These are phyloP conservation scores for Neocatenulostroma microsporum DNA, from an alignment of 2,329 filamentous ascomycete genomes.

Conservation along the genomic window DNA sequence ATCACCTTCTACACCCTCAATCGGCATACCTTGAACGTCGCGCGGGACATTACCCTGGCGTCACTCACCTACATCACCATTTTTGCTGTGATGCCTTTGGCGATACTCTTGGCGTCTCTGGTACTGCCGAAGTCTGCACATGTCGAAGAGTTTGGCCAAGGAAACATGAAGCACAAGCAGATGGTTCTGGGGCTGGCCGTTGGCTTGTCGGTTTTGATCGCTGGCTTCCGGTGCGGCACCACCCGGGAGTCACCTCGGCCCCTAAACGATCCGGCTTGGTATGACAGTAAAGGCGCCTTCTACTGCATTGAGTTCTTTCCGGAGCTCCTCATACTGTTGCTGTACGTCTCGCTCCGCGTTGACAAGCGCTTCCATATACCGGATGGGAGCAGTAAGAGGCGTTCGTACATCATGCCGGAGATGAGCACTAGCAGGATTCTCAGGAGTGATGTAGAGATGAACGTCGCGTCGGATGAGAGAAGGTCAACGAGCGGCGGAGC, in stretches of 20 bases:
- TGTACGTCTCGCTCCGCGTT: constrained; percentile 19
- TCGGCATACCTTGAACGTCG: constrained; percentile 8
- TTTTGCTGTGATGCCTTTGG: constrained; percentile 17
- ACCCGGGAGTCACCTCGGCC: constrained; percentile 21
- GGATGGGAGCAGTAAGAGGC: constrained; percentile 19
- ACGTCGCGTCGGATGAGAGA: too few species aligned
- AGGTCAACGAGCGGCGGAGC: too few species aligned
- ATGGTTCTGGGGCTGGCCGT: constrained; percentile 15
- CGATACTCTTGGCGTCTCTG: constrained; percentile 14
- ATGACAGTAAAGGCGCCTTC: constrained; percentile 22
- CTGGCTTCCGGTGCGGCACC: constrained; percentile 22
- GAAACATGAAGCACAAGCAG: constrained; percentile 14
- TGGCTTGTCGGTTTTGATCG: constrained; percentile 15
- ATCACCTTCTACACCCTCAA: constrained; percentile 23
- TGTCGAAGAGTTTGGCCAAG: constrained; percentile 14
- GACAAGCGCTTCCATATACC: constrained; percentile 25
- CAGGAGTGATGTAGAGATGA: too few species aligned
- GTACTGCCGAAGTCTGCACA: constrained; percentile 9
- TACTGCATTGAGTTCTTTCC: constrained; percentile 24
- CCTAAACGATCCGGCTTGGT: constrained; percentile 23
- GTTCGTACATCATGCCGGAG: constrained; percentile 1
- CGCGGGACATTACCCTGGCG: constrained; percentile 16
- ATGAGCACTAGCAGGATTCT: too few species aligned
- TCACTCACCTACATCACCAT: constrained; percentile 20
- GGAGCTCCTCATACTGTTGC: constrained; percentile 25